Evolutionary conservation across 2,329 filamentous ascomycete genomes (phyloP).

Genomic region (Hortaea werneckii): DNA sequence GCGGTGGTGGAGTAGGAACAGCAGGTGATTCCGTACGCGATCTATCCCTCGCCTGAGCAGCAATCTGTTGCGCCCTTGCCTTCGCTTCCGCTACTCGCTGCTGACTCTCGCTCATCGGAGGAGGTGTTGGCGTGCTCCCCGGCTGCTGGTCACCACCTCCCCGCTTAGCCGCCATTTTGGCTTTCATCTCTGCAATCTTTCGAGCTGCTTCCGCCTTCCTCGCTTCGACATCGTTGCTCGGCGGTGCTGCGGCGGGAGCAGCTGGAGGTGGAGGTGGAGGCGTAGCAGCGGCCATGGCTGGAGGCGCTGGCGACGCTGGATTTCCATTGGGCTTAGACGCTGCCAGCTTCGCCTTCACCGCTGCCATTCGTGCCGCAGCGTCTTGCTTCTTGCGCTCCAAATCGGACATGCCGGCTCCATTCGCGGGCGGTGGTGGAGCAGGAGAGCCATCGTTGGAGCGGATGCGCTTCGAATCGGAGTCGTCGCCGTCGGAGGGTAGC

Average conservation of each 20-base stretch:
- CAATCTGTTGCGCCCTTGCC: slow-evolving; percentile 15
- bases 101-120: slow-evolving; percentile 7
- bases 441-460: slow-evolving; percentile 29
- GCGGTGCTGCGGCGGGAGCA: slow-evolving; percentile 9
- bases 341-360: slow-evolving; percentile 25
- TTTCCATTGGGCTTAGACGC: slow-evolving; percentile 13
- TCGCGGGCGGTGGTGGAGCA: slow-evolving; percentile 14
- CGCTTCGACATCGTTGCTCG: slow-evolving; percentile 13
- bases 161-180: slow-evolving; percentile 18
- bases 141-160: slow-evolving; percentile 6
- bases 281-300: slow-evolving; percentile 6
- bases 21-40: neutral
- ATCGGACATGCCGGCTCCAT: slow-evolving; percentile 13
- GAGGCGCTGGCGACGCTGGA: neutral
- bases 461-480: slow-evolving; percentile 31
- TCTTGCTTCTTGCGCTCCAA: slow-evolving; percentile 24
- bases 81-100: slow-evolving; percentile 16
- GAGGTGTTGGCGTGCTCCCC: slow-evolving; percentile 9
- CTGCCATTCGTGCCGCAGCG: slow-evolving; percentile 24
- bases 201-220: slow-evolving; percentile 21
- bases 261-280: slow-evolving; percentile 5
- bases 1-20: slow-evolving; percentile 25
- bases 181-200: slow-evolving; percentile 26
- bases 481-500: slow-evolving; percentile 26
- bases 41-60: slow-evolving; percentile 3